These are phyloP conservation scores for Aspergillus tubingensis DNA, from an alignment of 2,329 filamentous ascomycete genomes.

Conservation along the genomic window DNA sequence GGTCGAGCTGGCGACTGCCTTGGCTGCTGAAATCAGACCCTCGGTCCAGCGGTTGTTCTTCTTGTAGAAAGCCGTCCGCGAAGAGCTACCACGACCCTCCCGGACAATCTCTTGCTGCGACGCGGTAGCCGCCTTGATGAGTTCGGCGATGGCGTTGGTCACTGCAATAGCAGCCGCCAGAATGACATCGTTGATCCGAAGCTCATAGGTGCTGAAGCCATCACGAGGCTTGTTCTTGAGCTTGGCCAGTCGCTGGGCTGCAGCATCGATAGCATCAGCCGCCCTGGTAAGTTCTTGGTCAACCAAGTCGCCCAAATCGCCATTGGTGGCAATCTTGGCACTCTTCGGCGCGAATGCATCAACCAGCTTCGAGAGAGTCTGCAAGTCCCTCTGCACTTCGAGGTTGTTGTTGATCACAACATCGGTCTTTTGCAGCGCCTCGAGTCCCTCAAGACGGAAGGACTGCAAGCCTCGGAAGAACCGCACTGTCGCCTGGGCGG, in stretches of 20 bases:
- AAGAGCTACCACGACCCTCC: conserved; percentile 83
- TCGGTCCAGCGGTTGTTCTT: conserved; percentile 99
- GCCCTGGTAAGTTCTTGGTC: conserved; percentile 90
- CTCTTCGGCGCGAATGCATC: conserved; percentile 89
- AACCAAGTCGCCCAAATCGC: conserved; percentile 89
- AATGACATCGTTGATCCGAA: conserved; percentile 94
- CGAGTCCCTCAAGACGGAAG: conserved; percentile 87
- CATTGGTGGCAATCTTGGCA: conserved; percentile 73
- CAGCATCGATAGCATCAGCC: conserved; percentile 91
- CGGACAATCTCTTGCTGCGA: conserved; percentile 97
- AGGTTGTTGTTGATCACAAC: conserved; percentile 97
- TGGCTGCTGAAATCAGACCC: conserved; percentile 93
- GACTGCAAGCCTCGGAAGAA: conserved; percentile 95
- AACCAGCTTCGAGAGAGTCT: conserved; percentile 89
- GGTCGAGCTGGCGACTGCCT: conserved; percentile 89
- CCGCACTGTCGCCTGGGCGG: conserved; percentile 82
- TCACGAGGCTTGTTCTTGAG: conserved; percentile 96
- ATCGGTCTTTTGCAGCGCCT: conserved; percentile 89
- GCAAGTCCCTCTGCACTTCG: conserved; percentile 90
- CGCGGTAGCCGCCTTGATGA: conserved; percentile 91
- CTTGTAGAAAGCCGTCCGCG: conserved; percentile 95
- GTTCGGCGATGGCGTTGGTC: conserved; percentile 86
- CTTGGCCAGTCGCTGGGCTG: conserved; percentile 83
- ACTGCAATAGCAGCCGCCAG: conserved; percentile 90
- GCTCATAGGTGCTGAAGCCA: conserved; percentile 91